phyloP scores from a whole-genome alignment of 2,329 filamentous ascomycete species.

The Colletotrichum euphorbiae region DNA sequence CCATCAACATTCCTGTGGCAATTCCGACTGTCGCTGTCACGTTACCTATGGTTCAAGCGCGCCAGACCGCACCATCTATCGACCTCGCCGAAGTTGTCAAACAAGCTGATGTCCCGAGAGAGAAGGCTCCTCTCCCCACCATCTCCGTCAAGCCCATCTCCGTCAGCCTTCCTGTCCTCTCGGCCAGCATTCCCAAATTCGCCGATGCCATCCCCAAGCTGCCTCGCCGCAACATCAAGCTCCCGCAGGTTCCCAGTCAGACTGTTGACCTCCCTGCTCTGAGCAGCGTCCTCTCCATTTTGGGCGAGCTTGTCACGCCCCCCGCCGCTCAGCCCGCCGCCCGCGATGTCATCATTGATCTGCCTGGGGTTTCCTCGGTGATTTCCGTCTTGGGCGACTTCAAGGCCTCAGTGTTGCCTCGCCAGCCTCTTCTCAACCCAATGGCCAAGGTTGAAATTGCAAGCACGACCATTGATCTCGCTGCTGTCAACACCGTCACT shows the following conservation, averaged over 20 bases:
- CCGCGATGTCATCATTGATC: background rate
- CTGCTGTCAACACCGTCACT: constrained; percentile 2
- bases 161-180: background rate
- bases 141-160: background rate
- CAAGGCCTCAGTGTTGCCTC: background rate
- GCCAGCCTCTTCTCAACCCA: background rate
- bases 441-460: background rate
- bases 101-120: no score
- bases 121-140: background rate
- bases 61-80: no score
- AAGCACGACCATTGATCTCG: background rate
- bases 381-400: background rate
- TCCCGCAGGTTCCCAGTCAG: background rate
- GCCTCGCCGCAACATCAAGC: constrained; percentile 6
- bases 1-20: background rate
- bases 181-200: background rate
- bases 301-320: background rate
- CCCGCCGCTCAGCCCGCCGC: background rate
- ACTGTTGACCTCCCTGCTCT: background rate
- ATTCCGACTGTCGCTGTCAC: background rate
- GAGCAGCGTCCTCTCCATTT: background rate
- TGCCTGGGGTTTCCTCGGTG: background rate
- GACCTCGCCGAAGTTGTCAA: no score
- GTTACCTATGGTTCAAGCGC: no score
- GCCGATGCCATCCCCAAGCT: background rate